A percentile compares a stretch with the other conserved stretches of the same genome.
Conservation (phyloP, 768 basidiomycete species). For the Cantharellus cinnabarinus region DNA sequence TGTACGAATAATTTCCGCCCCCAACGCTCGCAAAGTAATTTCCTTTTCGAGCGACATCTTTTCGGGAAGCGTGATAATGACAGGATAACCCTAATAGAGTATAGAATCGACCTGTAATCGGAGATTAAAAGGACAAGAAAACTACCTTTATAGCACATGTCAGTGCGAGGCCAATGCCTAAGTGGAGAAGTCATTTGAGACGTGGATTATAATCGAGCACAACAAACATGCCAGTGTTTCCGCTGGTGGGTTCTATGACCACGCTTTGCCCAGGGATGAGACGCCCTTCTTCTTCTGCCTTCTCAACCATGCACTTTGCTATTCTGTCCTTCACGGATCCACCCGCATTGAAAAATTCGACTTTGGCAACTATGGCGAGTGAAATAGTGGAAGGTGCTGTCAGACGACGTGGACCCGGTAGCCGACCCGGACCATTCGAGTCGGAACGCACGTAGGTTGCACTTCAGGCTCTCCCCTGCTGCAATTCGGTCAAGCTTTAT, state of each 20-base stretch:
- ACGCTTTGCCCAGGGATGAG: constrained; percentile 75
- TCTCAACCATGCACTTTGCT: constrained; percentile 87
- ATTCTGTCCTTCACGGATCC: constrained; percentile 94
- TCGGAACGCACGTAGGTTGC: constrained; percentile 58
- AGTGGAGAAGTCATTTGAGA: not conserved
- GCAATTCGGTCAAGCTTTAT: constrained; percentile 70
- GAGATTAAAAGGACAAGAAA: constrained; percentile 2
- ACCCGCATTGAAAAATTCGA: constrained; percentile 78
- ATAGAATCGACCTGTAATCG: constrained; percentile 5
- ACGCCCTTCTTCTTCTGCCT: constrained; percentile 73
- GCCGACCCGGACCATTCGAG: not conserved
- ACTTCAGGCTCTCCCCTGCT: constrained; percentile 50
- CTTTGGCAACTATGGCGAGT: constrained; percentile 47
- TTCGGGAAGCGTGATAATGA: constrained; percentile 77
- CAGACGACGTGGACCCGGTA: not conserved
- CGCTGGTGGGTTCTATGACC: constrained; percentile 88
- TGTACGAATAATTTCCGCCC: constrained; percentile 87
- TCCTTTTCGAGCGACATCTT: constrained; percentile 98
- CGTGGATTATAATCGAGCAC: not conserved
- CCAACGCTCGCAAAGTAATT: constrained; percentile 72
- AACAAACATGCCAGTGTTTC: constrained; percentile 62
- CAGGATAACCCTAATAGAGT: constrained; percentile 55
- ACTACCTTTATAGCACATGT: constrained; percentile 76
- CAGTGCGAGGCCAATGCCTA: constrained; percentile 86
- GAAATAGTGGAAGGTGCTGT: not conserved